Evolutionary conservation across 768 basidiomycete species (phyloP).

Genomic region (Hericium coralloides): DNA sequence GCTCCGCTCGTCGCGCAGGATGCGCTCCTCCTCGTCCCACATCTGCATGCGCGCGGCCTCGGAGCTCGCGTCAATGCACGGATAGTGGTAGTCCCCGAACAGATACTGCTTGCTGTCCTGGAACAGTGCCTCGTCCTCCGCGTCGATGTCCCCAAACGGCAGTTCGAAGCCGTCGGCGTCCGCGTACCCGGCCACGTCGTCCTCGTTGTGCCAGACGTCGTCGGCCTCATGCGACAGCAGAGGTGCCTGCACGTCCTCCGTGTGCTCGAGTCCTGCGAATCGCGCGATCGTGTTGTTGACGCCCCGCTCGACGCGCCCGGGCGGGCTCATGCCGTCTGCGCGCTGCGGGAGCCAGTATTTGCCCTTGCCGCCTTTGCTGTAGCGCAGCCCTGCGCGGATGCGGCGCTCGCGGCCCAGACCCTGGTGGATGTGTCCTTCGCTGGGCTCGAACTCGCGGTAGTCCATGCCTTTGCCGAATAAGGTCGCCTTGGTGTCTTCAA

Average conservation of each 20-base stretch:
- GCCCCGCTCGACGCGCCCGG: conserved; percentile 31
- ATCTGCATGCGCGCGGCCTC: conserved; percentile 56
- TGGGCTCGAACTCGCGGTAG: conserved; percentile 94
- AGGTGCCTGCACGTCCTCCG: conserved; percentile 65
- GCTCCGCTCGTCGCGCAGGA: conserved; percentile 64
- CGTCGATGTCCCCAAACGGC: conserved; percentile 61
- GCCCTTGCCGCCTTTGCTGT: conserved; percentile 78
- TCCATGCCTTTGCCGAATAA: conserved; percentile 86
- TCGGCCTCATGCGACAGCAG: conserved; percentile 56
- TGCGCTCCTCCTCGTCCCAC: conserved; percentile 83
- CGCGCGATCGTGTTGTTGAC: conserved; percentile 31
- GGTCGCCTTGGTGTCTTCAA: conserved; percentile 77
- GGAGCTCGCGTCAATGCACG: conserved; percentile 79
- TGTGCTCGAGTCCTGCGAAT: conserved; percentile 33
- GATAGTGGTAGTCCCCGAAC: conserved; percentile 89
- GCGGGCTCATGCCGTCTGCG: conserved; percentile 26
- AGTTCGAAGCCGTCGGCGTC: conserved; percentile 42
- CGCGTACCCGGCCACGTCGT: conserved; percentile 44
- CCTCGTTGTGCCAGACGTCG: conserved; percentile 53
- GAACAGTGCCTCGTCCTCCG: conserved; percentile 70
- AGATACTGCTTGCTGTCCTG: conserved; percentile 67
- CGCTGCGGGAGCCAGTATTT: conserved; percentile 96
- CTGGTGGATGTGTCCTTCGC: conserved; percentile 87
- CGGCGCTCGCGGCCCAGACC: conserved; percentile 79
- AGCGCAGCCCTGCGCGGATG: conserved; percentile 87